Evolutionary conservation across 306 rosid species (phyloP).

Genomic region (Acacia melanoxylon): DNA sequence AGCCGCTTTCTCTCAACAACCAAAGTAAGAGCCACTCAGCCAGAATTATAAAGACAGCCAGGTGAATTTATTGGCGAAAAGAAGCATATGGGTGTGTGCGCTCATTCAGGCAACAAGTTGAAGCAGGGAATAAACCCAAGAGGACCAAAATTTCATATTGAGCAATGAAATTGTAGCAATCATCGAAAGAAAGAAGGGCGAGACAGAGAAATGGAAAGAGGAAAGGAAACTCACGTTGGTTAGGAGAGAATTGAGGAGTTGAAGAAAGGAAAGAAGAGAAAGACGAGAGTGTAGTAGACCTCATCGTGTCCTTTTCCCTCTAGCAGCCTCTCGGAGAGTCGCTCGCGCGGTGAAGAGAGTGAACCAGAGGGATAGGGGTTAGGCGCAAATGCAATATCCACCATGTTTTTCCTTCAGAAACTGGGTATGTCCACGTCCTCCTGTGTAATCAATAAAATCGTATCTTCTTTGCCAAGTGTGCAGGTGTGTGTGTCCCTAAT

Average conservation of each 20-base stretch:
- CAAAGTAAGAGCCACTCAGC: not conserved
- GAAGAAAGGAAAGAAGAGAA: not conserved
- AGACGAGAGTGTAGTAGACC: not conserved
- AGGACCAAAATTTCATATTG: not conserved
- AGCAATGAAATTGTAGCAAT: not conserved
- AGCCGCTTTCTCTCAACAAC: not conserved
- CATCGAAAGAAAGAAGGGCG: not conserved
- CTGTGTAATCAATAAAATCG: not conserved
- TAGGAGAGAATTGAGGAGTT: not conserved
- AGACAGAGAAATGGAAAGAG: not conserved
- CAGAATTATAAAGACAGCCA: not conserved
- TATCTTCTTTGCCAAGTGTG: not conserved
- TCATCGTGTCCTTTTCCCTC: not conserved
- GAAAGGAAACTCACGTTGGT: conserved; percentile 1
- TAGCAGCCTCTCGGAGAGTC: not conserved
- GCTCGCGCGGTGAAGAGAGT: not conserved
- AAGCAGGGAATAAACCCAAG: not conserved
- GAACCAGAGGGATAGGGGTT: not conserved
- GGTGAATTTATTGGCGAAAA: not conserved
- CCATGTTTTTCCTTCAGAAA: not conserved
- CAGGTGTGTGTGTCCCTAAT: too few species aligned
- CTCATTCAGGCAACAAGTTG: not conserved
- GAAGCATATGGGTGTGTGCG: not conserved
- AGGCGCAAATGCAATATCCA: not conserved
- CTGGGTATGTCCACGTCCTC: not conserved